These are phyloP conservation scores for Cryptosporidium canis DNA, from an alignment of 169 alveolate species.

Conservation along the genomic window DNA sequence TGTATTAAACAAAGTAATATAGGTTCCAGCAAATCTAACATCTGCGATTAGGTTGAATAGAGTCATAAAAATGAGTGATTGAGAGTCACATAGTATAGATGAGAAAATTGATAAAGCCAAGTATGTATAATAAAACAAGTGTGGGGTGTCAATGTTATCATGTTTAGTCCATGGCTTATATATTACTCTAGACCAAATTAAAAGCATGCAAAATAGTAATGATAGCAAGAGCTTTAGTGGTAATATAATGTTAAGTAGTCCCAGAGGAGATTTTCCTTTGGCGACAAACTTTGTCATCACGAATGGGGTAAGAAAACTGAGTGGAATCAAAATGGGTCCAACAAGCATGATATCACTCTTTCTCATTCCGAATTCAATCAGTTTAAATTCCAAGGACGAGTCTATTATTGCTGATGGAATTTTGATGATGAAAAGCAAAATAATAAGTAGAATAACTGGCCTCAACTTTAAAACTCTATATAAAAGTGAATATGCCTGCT, in stretches of 20 bases:
- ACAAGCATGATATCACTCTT: slow-evolving; percentile 73
- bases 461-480: slow-evolving; percentile 5
- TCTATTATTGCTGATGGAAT: slow-evolving; percentile 60
- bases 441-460: slow-evolving; percentile 8
- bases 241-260: slow-evolving; percentile 60
- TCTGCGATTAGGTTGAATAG: slow-evolving; percentile 82
- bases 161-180: slow-evolving; percentile 72
- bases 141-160: slow-evolving; percentile 68
- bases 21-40: slow-evolving; percentile 85
- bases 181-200: slow-evolving; percentile 75
- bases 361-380: slow-evolving; percentile 63
- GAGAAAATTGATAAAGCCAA: slow-evolving; percentile 49
- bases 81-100: slow-evolving; percentile 46
- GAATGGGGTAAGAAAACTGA: slow-evolving; percentile 76
- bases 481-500: slow-evolving; percentile 43
- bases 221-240: slow-evolving; percentile 22
- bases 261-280: slow-evolving; percentile 73
- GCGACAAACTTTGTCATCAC: slow-evolving; percentile 72
- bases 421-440: slow-evolving; percentile 2
- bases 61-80: slow-evolving; percentile 76
- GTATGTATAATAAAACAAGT: slow-evolving; percentile 13
- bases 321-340: slow-evolving; percentile 73
- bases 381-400: slow-evolving; percentile 33
- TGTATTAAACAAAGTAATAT: slow-evolving; percentile 87
- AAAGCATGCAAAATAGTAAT: slow-evolving; percentile 58